phyloP scores from a whole-genome alignment of 192 early-diverging fungal genomes.

The Pilaira anomala region DNA sequence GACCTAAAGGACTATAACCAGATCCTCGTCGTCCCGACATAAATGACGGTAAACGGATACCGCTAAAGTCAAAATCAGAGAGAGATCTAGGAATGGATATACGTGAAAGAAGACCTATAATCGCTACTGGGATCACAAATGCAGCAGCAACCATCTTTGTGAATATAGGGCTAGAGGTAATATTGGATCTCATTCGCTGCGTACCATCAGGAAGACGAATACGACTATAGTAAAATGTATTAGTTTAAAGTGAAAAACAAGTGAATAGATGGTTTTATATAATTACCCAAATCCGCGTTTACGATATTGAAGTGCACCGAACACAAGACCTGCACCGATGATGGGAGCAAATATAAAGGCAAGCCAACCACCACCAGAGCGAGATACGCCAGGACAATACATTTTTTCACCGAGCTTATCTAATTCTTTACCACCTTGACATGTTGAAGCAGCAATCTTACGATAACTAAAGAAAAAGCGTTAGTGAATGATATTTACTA shows the following conservation, averaged over 20 bases:
- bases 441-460: conserved; percentile 83
- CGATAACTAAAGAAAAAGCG: conserved; percentile 59
- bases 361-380: conserved; percentile 24
- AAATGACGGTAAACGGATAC: conserved; percentile 23
- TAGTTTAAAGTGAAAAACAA: conserved; percentile 1
- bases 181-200: not conserved
- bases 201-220: conserved; percentile 32
- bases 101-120: conserved; percentile 30
- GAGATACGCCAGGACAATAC: conserved; percentile 61
- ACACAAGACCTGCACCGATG: conserved; percentile 27
- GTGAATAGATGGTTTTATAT: not conserved
- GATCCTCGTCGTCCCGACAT: not conserved
- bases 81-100: conserved; percentile 23
- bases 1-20: conserved; percentile 34
- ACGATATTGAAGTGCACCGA: conserved; percentile 24
- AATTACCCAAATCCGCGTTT: conserved; percentile 31
- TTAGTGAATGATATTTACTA: too few relatives aligned
- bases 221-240: conserved; percentile 7
- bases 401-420: conserved; percentile 57
- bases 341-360: conserved; percentile 33
- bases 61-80: conserved; percentile 17
- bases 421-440: conserved; percentile 57
- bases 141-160: conserved; percentile 29
- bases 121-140: conserved; percentile 28
- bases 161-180: conserved; percentile 19